A percentile compares a stretch with the other conserved stretches of the same genome.
These are phyloP conservation scores for Starmerella lactis-condensi DNA, from an alignment of 805 yeast species.

Conservation along the genomic window DNA sequence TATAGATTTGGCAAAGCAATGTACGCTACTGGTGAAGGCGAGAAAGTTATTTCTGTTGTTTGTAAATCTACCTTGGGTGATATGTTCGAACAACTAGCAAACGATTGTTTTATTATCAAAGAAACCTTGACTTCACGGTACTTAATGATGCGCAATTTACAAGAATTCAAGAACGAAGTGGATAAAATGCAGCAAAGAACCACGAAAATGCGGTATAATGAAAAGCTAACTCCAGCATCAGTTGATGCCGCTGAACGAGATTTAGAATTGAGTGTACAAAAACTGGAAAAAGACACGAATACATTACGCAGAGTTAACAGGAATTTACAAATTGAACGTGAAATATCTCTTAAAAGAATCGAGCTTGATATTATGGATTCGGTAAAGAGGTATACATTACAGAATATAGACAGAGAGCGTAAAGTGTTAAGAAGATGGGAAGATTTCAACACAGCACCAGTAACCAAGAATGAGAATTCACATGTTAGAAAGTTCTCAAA, in stretches of 20 bases:
- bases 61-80: slow-evolving; percentile 65
- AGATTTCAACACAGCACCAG: too few relatives aligned
- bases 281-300: too few relatives aligned
- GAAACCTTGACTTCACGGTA: slow-evolving; percentile 89
- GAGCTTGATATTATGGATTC: slow-evolving; percentile 36
- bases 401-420: slow-evolving; percentile 71
- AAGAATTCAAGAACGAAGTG: slow-evolving; percentile 60
- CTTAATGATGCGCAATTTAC: slow-evolving; percentile 71
- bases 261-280: too few relatives aligned
- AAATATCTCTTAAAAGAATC: slow-evolving; percentile 39
- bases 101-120: slow-evolving; percentile 71
- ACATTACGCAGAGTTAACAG: slow-evolving; percentile 72
- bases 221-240: slow-evolving; percentile 59
- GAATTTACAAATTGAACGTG: slow-evolving; percentile 62
- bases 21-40: slow-evolving; percentile 43
- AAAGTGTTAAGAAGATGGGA: slow-evolving; percentile 59
- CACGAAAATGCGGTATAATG: slow-evolving; percentile 53
- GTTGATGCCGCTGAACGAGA: too few relatives aligned
- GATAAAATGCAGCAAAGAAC: slow-evolving; percentile 43
- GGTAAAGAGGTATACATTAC: slow-evolving; percentile 42
- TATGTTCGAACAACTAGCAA: slow-evolving; percentile 41
- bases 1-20: background rate
- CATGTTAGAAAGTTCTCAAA: too few relatives aligned
- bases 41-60: slow-evolving; percentile 48
- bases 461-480: too few relatives aligned